Evolutionary conservation across 306 rosid genomes (phyloP).

Genomic region (Corylus avellana): DNA sequence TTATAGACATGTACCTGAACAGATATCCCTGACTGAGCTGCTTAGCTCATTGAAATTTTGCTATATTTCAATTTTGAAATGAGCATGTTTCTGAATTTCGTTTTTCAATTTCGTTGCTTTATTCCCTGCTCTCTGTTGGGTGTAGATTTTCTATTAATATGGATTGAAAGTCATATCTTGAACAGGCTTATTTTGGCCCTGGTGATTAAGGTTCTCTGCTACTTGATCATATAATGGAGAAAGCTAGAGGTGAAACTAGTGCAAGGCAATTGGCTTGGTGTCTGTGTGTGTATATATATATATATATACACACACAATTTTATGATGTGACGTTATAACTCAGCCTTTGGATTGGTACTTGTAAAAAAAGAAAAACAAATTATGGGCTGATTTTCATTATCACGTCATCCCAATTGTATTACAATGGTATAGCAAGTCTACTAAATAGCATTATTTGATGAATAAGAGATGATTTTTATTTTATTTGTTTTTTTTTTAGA

Average conservation of each 20-base stretch:
- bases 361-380: too few relatives aligned
- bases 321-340: too few relatives aligned
- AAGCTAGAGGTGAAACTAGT: conserved; percentile 16
- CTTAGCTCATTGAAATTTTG: neutral
- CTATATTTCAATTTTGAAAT: neutral
- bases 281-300: conserved; percentile 38
- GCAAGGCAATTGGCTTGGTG: conserved; percentile 31
- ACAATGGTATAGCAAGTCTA: too few relatives aligned
- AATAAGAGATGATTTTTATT: too few relatives aligned
- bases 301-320: too few relatives aligned
- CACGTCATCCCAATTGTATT: too few relatives aligned
- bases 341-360: too few relatives aligned
- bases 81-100: too few relatives aligned
- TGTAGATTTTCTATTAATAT: neutral
- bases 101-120: neutral
- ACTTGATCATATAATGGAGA: conserved; percentile 42
- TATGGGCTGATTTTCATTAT: too few relatives aligned
- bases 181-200: conserved; percentile 19
- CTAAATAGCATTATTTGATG: too few relatives aligned
- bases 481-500: too few relatives aligned
- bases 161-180: conserved; percentile 8
- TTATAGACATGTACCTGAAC: neutral
- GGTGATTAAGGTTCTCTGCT: conserved; percentile 3
- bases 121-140: neutral
- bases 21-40: neutral